Base-by-base conservation (phyloP, 441 rosid genomes). In the Melastoma candidum region DNA sequence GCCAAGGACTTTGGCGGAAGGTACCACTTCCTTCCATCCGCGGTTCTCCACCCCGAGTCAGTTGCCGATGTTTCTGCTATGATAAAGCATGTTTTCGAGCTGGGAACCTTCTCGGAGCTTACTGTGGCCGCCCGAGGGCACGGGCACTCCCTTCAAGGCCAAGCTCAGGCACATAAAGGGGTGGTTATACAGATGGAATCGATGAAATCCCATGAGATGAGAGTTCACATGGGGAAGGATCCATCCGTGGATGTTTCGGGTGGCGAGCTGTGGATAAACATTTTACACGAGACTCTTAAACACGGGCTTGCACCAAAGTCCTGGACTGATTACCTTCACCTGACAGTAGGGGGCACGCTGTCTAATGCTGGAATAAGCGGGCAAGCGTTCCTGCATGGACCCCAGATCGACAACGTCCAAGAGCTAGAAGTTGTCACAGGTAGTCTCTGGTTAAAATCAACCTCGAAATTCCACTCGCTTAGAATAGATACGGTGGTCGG, bases 301-400 rank as follows among this genome's bases (percentile, higher is more conserved):
- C 51, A 72, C 3, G 96, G 95, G 55, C 78, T 87, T 50, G 64
- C 96, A 60, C 97, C 96, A 3, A 85, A 80, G 70, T 83, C 97
- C 2, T 87, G 97, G 97, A 90, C 97, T 2, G 97, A 90, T 66
- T 90, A 90, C 83, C 90, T 90, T 59, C 84, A 90, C 72, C 78
- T 90, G 26, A 80, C 90, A 2, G 81, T 87, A 12, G 97, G 97
- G 26, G 97, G 96, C 36, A 90, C 97, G 50, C 62, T 85, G 14
- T 85, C 97, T 1, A 83, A 87, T 43, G 97, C 85, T 5, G 96
- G 98, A 52, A 78, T 90, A 27, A 85, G 98, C 46, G 96, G 98
- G 49, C 98, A 90, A 68, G 90, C 96, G 9, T 87, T 83, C 74
- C 69, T 60, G 47, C 72, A 87, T 60, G 98, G 98, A 53, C 96